These are phyloP conservation scores for Suillus placidus DNA, from an alignment of 768 basidiomycete genomes.

Conservation along the genomic window DNA sequence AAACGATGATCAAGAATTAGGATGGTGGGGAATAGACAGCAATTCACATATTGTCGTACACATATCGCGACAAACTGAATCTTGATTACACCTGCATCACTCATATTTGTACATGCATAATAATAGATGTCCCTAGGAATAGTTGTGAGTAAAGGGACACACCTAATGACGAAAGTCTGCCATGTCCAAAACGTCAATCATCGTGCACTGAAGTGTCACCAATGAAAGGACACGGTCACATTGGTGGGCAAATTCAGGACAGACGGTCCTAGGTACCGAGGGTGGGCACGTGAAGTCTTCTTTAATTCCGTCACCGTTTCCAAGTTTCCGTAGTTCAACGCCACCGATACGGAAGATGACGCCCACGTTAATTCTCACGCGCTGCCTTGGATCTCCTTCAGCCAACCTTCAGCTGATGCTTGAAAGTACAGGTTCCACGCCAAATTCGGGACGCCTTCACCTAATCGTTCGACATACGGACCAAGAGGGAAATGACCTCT, in stretches of 20 bases:
- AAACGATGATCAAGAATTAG: conserved; percentile 55
- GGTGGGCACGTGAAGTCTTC: not conserved
- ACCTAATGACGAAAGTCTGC: conserved; percentile 1
- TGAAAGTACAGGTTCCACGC: conserved; percentile 12
- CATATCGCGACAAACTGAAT: conserved; percentile 19
- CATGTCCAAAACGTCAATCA: not conserved
- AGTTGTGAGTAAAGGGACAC: conserved; percentile 2
- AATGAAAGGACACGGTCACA: not conserved
- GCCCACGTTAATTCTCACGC: conserved; percentile 4
- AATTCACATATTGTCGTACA: conserved; percentile 40
- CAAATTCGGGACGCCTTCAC: conserved; percentile 34
- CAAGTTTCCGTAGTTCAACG: not conserved
- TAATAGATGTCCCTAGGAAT: conserved; percentile 11
- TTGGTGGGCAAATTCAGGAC: not conserved
- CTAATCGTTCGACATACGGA: conserved; percentile 37
- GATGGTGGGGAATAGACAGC: conserved; percentile 75
- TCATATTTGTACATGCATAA: not conserved
- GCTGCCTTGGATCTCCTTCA: conserved; percentile 1
- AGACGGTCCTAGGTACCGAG: conserved; percentile 4
- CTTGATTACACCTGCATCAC: conserved; percentile 8
- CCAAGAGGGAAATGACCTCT: conserved; percentile 39
- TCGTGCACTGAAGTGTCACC: not conserved
- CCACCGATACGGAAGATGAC: not conserved
- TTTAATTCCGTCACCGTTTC: conserved; percentile 2
- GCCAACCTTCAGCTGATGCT: conserved; percentile 1